Evolutionary conservation across 2,329 filamentous ascomycete species (phyloP).

Genomic region (Penicillium sp.): DNA sequence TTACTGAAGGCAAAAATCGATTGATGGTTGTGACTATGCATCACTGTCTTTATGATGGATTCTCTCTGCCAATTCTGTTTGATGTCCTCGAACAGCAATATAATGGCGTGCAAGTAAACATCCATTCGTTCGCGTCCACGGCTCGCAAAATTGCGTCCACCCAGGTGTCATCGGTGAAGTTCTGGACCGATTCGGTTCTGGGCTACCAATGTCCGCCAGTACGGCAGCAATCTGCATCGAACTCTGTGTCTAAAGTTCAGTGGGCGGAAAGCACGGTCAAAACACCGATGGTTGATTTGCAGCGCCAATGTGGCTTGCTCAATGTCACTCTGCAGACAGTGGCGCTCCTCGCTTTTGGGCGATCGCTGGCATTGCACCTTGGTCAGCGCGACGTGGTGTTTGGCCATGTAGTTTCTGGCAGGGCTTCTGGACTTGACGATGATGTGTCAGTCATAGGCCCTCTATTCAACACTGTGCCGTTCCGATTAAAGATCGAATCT

Average conservation of each 20-base stretch:
- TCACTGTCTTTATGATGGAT: slow-evolving; percentile 16
- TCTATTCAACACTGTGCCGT: slow-evolving; percentile 4
- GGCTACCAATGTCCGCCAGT: background rate
- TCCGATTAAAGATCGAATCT: slow-evolving; percentile 2
- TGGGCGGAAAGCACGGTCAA: slow-evolving; percentile 1
- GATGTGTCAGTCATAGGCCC: slow-evolving; percentile 1
- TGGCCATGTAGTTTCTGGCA: slow-evolving; percentile 4
- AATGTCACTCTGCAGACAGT: slow-evolving; percentile 4
- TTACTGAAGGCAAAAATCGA: background rate
- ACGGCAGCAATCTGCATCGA: background rate
- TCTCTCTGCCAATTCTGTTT: slow-evolving; percentile 13
- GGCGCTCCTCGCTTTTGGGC: slow-evolving; percentile 1
- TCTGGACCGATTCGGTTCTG: background rate
- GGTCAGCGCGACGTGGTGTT: slow-evolving; percentile 8
- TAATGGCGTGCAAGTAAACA: background rate
- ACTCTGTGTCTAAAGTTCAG: background rate
- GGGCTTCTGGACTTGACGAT: background rate
- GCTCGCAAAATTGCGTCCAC: background rate
- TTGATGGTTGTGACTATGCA: slow-evolving; percentile 14
- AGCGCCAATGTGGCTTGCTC: background rate
- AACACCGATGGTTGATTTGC: background rate
- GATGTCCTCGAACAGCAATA: background rate
- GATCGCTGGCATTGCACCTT: background rate
- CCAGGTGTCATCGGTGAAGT: background rate
- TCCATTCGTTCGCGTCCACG: background rate